Evolutionary conservation across 768 basidiomycete genomes (phyloP).

Genomic region (Lactifluus volemus): DNA sequence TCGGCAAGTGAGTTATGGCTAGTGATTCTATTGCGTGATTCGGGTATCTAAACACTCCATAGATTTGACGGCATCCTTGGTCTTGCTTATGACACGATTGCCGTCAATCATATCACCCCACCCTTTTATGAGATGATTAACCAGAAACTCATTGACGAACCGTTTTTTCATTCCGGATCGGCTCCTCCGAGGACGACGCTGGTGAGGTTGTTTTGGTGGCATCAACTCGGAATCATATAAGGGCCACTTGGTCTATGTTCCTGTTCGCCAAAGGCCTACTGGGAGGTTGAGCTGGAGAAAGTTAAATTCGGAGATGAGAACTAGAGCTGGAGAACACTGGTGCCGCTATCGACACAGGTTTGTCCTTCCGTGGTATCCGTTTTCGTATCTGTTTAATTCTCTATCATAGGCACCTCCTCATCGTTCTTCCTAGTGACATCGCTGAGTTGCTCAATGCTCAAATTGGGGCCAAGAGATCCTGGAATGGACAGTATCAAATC

Average conservation of each 20-base stretch:
- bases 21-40: not conserved
- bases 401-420: slow-evolving; percentile 75
- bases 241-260: slow-evolving; percentile 79
- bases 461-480: slow-evolving; percentile 89
- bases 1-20: slow-evolving; percentile 66
- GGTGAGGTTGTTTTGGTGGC: slow-evolving; percentile 88
- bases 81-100: slow-evolving; percentile 90
- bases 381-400: not conserved
- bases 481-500: slow-evolving; percentile 93
- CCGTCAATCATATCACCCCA: slow-evolving; percentile 86
- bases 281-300: slow-evolving; percentile 93
- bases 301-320: slow-evolving; percentile 79
- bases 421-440: slow-evolving; percentile 87
- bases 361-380: not conserved
- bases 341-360: slow-evolving; percentile 85
- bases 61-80: slow-evolving; percentile 96
- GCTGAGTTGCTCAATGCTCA: slow-evolving; percentile 96
- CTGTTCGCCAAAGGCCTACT: slow-evolving; percentile 94
- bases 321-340: slow-evolving; percentile 92
- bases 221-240: slow-evolving; percentile 69
- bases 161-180: slow-evolving; percentile 92
- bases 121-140: slow-evolving; percentile 93
- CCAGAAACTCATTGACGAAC: slow-evolving; percentile 68
- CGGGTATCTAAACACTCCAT: not conserved
- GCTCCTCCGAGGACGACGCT: slow-evolving; percentile 76